Evolutionary conservation across 805 yeast species (phyloP).

Genomic region (Candida loeiensis): DNA sequence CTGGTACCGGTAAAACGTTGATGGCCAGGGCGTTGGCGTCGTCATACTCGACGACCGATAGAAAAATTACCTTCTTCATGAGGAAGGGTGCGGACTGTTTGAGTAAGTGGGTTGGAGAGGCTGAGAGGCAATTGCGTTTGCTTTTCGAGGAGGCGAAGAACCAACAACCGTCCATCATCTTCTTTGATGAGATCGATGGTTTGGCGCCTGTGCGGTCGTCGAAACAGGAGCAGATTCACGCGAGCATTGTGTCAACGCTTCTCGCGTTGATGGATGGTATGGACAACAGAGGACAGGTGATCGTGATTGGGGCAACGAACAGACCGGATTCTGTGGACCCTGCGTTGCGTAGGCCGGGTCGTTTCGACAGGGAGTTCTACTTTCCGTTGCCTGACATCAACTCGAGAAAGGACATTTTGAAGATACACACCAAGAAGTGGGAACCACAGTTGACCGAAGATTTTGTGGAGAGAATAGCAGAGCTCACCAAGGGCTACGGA

Average conservation of each 20-base stretch:
- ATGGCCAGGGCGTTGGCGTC: constrained; percentile 98
- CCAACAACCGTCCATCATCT: constrained; percentile 93
- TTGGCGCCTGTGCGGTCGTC: constrained; percentile 97
- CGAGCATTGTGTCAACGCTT: constrained; percentile 91
- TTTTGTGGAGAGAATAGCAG: constrained; percentile 67
- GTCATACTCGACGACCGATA: constrained; percentile 78
- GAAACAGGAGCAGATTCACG: constrained; percentile 97
- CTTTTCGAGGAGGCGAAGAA: constrained; percentile 94
- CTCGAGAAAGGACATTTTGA: constrained; percentile 74
- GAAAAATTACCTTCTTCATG: constrained; percentile 94
- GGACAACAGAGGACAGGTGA: constrained; percentile 98
- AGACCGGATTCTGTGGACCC: constrained; percentile 99
- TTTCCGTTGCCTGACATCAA: constrained; percentile 86
- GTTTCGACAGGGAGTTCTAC: constrained; percentile 95
- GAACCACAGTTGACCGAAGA: constrained; percentile 58
- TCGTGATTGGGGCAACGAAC: constrained; percentile 97
- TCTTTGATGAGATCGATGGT: constrained; percentile 97
- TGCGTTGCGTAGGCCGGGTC: constrained; percentile 92
- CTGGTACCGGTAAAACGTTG: constrained; percentile 97
- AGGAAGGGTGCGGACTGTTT: constrained; percentile 96
- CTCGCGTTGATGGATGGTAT: constrained; percentile 98
- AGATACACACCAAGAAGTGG: constrained; percentile 90
- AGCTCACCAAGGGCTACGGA: constrained; percentile 90
- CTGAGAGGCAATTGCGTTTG: constrained; percentile 87
- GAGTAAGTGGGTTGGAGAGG: constrained; percentile 99